Evolutionary conservation across 768 basidiomycete species (phyloP), one percentile per base, ranked within the genome.

Genomic region (Boletus eberwhitei): DNA sequence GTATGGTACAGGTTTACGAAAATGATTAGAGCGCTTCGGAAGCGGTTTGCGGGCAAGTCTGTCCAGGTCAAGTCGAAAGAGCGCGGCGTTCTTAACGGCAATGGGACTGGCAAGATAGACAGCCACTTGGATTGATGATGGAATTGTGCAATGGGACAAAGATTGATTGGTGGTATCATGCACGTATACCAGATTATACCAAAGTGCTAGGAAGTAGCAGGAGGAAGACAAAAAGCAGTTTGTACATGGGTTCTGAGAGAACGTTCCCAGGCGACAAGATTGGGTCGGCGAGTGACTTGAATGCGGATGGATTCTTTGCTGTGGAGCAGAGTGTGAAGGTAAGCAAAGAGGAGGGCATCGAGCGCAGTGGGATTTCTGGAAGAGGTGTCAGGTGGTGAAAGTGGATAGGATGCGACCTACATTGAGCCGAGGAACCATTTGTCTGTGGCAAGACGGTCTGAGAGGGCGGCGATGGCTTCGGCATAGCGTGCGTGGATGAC

Each of bases 271-370:
- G 82, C 81, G 45, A 90, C 83, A 39, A 93, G 85, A 63, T 93
- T 93, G 38, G 81, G 83, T 55, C 82, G 83, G 47, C 83, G 81
- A 13, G 82, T 79, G 29, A 91, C 83, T 63, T 88, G 86, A 36
- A 82, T 77, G 34, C 87, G 79, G 21, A 84, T 71, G 8, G 49
- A 48, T 19, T 64, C 73, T 38, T 45, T 65, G 22, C 77, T 73
- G 45, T 83, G 73, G 7, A 89, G 71, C 22, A 90, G 77, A 50
- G 75, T 77, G 67, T 91, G 85, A 13, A 93, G 74, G 62, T 93
- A 93, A 1, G 91, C 90, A 65, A 93, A 93, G 7, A 81, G 75
- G 41, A 92, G 81, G 3, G 91, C 90, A 64, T 93, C 91, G 14
- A 93, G 81, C 0, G 86, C 79, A 1, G 91, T 93, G 21, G 91